phyloP scores from a whole-genome alignment of 176 grass and related monocot species.

The Aegilops sharonensis region DNA sequence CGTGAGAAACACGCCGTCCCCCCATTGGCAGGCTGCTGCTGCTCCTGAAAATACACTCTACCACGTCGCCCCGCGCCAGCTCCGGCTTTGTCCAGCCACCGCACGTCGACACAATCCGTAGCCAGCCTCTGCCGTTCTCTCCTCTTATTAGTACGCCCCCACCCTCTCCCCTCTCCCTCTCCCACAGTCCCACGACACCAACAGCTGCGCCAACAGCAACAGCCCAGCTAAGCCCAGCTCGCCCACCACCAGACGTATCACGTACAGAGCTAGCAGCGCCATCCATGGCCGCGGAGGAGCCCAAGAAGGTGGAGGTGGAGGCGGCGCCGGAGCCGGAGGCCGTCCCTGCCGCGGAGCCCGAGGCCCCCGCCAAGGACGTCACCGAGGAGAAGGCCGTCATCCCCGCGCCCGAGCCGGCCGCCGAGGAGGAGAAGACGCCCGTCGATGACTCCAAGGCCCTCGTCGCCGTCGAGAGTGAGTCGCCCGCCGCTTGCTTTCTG shows the following conservation, averaged over 20 bases:
- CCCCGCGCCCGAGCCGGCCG: constrained; percentile 31
- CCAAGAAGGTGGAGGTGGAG: constrained; percentile 89
- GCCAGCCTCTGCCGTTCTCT: not conserved
- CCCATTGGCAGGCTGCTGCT: too few species aligned
- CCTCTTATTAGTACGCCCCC: constrained; percentile 24
- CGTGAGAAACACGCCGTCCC: constrained; percentile 17
- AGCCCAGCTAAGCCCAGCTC: not conserved
- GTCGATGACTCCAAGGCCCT: constrained; percentile 72
- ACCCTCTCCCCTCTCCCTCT: not conserved
- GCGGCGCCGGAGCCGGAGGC: constrained; percentile 44
- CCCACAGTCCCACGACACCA: not conserved
- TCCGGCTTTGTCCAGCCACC: constrained; percentile 11
- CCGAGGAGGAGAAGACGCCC: constrained; percentile 46
- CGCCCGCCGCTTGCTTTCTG: not conserved
- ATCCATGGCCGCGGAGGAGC: constrained; percentile 63
- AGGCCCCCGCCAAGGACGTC: constrained; percentile 66
- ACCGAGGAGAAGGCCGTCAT: constrained; percentile 86
- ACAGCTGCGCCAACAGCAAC: constrained; percentile 30
- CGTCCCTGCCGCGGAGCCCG: not conserved
- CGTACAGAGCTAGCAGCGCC: not conserved
- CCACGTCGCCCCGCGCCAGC: not conserved
- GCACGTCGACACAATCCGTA: not conserved
- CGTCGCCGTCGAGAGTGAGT: constrained; percentile 77
- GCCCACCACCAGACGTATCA: not conserved
- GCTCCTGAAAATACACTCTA: not conserved